Evolutionary conservation across 768 basidiomycete species (phyloP), one percentile per base, ranked within the genome.

Genomic region (Termitomyces sp.): DNA sequence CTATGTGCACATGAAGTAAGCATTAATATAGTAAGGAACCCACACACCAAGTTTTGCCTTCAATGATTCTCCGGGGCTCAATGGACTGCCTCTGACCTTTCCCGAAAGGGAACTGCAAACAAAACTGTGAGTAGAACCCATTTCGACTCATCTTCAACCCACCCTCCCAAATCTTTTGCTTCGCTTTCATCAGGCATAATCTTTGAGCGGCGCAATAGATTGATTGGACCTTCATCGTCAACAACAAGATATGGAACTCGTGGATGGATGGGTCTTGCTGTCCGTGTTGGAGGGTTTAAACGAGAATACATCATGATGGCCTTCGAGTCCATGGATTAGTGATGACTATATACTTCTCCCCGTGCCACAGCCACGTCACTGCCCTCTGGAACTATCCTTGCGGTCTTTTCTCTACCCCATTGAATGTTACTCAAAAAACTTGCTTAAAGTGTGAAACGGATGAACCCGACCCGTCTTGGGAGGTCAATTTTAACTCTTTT

Each of bases 221-320:
- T 55, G 2, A 54, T 9, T 7, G 15, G 31, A 7, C 57, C 58
- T 22, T 61, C 58, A 24, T 30, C 36, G n/a, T 37, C 20, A 31
- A 54, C 20, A 31, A 54, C 50, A 34, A 57, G 37, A 36, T 63
- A 48, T 6, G 59, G 58, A 34, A 58, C 59, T 30, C 36, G 52
- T 41, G 41, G 57, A 12, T 48, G 51, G 33, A 59, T 42, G 4
- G 63, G 63, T 18, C 55, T 64, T 6, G 63, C 2, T 22, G 52
- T 48, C 11, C 63, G 63, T 6, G 60, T 54, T 39, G 51, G 18
- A 55, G 58, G 33, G 58, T 64, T 9, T 61, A 58, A 24, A 57
- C 27, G 42, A 55, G 54, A 54, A 27, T 6, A 12, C 11, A 27
- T 27, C 4, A 27, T 27, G 27, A 55, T 16, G 15, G 42, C 8